These are phyloP conservation scores for Carallia brachiata DNA, from an alignment of 345 rosid species.

Conservation along the genomic window DNA sequence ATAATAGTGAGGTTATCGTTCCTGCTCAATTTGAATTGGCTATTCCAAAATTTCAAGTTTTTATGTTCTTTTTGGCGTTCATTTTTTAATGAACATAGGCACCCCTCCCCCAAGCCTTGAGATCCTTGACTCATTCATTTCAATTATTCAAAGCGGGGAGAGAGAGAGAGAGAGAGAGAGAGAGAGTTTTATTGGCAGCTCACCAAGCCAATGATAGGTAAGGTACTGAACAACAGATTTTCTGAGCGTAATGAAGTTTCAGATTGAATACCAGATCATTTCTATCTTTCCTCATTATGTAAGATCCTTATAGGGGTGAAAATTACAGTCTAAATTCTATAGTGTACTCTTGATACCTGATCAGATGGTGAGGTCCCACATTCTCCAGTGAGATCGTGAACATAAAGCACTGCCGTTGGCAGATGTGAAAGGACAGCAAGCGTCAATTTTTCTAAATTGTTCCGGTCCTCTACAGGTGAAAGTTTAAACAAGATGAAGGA, in stretches of 20 bases:
- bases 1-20: not conserved
- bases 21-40: too few relatives aligned
- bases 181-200: too few relatives aligned
- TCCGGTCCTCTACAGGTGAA: conserved; percentile 64
- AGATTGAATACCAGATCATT: not conserved
- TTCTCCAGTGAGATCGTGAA: conserved; percentile 93
- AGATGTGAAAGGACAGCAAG: conserved; percentile 90
- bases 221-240: too few relatives aligned
- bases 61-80: too few relatives aligned
- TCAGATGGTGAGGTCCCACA: conserved; percentile 91
- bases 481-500: conserved; percentile 5
- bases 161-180: too few relatives aligned
- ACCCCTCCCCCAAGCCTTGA: too few relatives aligned
- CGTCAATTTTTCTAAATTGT: conserved; percentile 86
- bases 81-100: too few relatives aligned
- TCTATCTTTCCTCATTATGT: not conserved
- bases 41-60: too few relatives aligned
- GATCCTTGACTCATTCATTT: too few relatives aligned
- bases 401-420: conserved; percentile 88
- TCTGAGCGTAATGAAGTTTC: too few relatives aligned
- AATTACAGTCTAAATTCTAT: not conserved
- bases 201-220: too few relatives aligned
- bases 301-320: not conserved
- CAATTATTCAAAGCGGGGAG: too few relatives aligned
- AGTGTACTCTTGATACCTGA: conserved; percentile 49